phyloP scores from a whole-genome alignment of 2,329 filamentous ascomycete genomes.

The Penicillium sp. region DNA sequence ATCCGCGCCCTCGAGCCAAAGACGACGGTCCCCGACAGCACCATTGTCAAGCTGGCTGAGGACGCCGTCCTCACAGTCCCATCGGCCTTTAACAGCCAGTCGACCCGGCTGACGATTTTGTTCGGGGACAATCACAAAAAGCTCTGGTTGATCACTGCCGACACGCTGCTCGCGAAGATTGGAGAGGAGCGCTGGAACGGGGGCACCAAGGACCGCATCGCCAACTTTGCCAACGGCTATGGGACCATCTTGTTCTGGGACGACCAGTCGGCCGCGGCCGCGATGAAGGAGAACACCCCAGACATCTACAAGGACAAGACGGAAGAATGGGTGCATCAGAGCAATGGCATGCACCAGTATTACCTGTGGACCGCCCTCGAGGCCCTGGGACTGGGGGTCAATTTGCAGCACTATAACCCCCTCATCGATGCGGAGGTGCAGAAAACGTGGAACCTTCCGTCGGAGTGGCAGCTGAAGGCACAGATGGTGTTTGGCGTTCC shows the following conservation, averaged over 20 bases:
- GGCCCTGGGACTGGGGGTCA: conserved; percentile 77
- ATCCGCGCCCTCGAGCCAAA: conserved; percentile 30
- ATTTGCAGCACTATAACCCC: conserved; percentile 91
- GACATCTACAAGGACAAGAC: conserved; percentile 72
- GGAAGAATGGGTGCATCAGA: conserved; percentile 70
- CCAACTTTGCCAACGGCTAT: conserved; percentile 50
- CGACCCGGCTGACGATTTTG: conserved; percentile 71
- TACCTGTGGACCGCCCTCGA: conserved; percentile 75
- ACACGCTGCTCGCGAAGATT: conserved; percentile 57
- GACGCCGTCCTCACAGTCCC: conserved; percentile 63
- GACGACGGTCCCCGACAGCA: conserved; percentile 30
- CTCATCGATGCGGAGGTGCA: conserved; percentile 70
- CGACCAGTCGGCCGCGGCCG: conserved; percentile 62
- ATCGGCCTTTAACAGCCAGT: conserved; percentile 82
- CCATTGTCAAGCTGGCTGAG: conserved; percentile 27
- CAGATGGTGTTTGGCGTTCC: conserved; percentile 74
- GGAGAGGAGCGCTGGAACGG: conserved; percentile 55
- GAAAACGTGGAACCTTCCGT: conserved; percentile 64
- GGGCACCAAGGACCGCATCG: conserved; percentile 27
- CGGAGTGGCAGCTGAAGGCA: conserved; percentile 70
- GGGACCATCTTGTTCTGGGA: conserved; percentile 84
- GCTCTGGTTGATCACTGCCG: conserved; percentile 50
- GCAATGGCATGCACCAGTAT: conserved; percentile 74
- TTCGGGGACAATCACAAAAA: conserved; percentile 80
- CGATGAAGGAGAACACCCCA: conserved; percentile 59